phyloP scores from a whole-genome alignment of 2,329 filamentous ascomycete species.

The Claviceps sorghi region DNA sequence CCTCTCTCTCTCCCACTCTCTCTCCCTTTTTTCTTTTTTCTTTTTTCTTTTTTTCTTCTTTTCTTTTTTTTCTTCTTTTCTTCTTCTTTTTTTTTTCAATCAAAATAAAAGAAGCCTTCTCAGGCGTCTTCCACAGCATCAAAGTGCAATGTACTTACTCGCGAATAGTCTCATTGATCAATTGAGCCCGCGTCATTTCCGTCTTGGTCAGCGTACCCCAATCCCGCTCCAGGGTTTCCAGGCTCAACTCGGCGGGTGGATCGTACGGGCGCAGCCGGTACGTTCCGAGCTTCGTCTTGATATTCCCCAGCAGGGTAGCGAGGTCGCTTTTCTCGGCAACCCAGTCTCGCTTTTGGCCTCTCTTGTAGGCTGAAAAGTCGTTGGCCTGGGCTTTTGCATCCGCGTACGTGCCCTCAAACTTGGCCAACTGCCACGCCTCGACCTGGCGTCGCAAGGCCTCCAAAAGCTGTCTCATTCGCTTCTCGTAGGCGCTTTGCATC shows the following conservation, averaged over 20 bases:
- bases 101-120: neutral
- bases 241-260: constrained; percentile 66
- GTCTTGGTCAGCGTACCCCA: constrained; percentile 69
- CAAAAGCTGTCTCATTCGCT: constrained; percentile 73
- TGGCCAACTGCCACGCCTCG: constrained; percentile 61
- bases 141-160: constrained; percentile 44
- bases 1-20: too few species aligned
- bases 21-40: too few species aligned
- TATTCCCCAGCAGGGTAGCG: constrained; percentile 84
- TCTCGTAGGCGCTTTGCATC: constrained; percentile 95
- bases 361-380: constrained; percentile 80
- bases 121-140: neutral
- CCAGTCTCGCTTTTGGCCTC: constrained; percentile 82
- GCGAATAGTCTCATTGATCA: constrained; percentile 96
- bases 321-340: constrained; percentile 96
- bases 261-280: constrained; percentile 86
- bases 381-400: constrained; percentile 80
- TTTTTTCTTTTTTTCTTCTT: too few species aligned
- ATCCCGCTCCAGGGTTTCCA: constrained; percentile 68
- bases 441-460: constrained; percentile 59
- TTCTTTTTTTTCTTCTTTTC: too few species aligned
- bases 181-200: constrained; percentile 76
- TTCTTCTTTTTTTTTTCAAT: neutral
- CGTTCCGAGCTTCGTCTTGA: constrained; percentile 95
- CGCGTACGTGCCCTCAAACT: constrained; percentile 79